A percentile compares a stretch with the other conserved stretches of the same genome.
Evolutionary conservation across 176 grass and related monocot species (phyloP).

Genomic region (Eleusine coracana): DNA sequence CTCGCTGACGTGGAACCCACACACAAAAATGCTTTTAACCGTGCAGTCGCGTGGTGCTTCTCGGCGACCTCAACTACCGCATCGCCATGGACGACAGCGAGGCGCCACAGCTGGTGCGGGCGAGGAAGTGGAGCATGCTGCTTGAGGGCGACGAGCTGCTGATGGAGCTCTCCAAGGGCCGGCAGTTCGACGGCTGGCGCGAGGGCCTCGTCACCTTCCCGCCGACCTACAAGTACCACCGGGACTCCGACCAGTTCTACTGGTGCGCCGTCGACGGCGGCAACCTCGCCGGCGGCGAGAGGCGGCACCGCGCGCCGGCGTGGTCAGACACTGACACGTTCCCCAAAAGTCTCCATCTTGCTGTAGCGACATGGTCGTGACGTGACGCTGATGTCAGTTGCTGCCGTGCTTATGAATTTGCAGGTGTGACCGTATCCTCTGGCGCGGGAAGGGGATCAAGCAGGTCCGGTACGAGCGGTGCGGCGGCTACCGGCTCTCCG

Average conservation of each 20-base stretch:
- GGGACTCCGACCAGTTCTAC: conserved; percentile 63
- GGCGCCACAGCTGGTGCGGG: conserved; percentile 53
- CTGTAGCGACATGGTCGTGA: background rate
- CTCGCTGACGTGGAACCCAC: no score
- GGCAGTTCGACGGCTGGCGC: conserved; percentile 63
- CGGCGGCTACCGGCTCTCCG: conserved; percentile 61
- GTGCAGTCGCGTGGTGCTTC: conserved; percentile 62
- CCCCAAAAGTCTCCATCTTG: background rate
- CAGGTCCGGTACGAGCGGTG: conserved; percentile 68
- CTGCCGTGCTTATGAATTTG: background rate
- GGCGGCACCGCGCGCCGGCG: conserved; percentile 60
- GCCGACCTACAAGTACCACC: conserved; percentile 80
- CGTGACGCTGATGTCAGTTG: background rate
- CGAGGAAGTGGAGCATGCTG: conserved; percentile 66
- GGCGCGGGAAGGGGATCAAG: conserved; percentile 69
- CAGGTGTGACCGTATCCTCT: conserved; percentile 89
- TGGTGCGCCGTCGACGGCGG: conserved; percentile 26
- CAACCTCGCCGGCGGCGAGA: conserved; percentile 7
- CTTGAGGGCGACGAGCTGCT: conserved; percentile 76
- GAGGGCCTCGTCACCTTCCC: conserved; percentile 74
- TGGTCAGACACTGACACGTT: conserved; percentile 45
- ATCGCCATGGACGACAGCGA: conserved; percentile 58
- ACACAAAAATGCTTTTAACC: no score
- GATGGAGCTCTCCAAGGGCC: conserved; percentile 52
- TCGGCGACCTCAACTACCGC: conserved; percentile 92